Conservation (phyloP, 768 basidiomycete species). For the Russula sp. region DNA sequence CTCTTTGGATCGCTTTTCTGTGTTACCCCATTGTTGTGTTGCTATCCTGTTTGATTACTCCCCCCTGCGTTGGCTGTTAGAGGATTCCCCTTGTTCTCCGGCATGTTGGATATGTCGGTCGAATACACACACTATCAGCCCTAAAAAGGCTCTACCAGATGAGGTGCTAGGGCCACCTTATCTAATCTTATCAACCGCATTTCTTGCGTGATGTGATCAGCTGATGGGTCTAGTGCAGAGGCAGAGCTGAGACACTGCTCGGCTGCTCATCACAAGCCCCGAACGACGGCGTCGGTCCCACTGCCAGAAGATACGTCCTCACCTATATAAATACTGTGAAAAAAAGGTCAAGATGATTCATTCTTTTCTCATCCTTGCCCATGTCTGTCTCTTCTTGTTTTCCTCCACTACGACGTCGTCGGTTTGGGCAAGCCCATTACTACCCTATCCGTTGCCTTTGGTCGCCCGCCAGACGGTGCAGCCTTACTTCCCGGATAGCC, state of each 20-base stretch:
- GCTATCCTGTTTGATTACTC: slow-evolving; percentile 13
- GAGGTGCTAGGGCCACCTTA: background rate
- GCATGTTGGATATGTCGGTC: background rate
- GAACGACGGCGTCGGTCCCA: background rate
- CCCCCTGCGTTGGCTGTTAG: background rate
- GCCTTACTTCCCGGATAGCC: slow-evolving; percentile 46
- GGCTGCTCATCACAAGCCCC: background rate
- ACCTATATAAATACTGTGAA: background rate
- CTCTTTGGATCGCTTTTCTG: background rate
- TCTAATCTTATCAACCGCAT: background rate
- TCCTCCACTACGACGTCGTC: background rate
- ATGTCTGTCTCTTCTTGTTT: slow-evolving; percentile 1
- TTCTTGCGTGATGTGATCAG: background rate
- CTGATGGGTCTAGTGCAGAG: too few relatives aligned
- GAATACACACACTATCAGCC: background rate
- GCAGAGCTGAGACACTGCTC: background rate
- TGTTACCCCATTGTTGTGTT: slow-evolving; percentile 10
- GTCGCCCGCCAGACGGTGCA: slow-evolving; percentile 16
- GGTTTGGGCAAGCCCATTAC: background rate
- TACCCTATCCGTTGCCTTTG: background rate
- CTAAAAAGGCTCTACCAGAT: background rate
- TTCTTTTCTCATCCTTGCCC: slow-evolving; percentile 2
- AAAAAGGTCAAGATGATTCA: background rate
- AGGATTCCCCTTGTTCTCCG: background rate
- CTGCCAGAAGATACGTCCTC: background rate